Evolutionary conservation across 2,329 filamentous ascomycete genomes (phyloP).

Genomic region (Trichoderma polysporum): DNA sequence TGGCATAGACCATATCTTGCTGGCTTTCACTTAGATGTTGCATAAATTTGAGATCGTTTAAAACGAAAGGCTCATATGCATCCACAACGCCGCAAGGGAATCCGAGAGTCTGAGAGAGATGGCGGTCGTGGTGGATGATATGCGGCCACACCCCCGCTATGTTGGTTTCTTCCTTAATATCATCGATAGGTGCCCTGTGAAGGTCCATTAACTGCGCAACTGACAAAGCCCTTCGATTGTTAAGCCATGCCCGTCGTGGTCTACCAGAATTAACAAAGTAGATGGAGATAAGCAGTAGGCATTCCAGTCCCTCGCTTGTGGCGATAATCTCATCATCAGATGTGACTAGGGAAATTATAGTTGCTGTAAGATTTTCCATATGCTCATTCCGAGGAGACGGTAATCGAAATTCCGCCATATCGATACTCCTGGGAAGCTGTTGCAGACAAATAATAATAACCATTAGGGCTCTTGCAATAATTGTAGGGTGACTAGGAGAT

Average conservation of each 20-base stretch:
- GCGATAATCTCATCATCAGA: conserved; percentile 17
- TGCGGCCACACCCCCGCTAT: not conserved
- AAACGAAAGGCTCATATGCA: not conserved
- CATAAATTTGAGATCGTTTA: not conserved
- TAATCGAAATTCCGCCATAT: not conserved
- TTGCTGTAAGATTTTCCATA: not conserved
- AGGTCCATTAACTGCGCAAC: conserved; percentile 16
- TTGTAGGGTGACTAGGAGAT: conserved; percentile 2
- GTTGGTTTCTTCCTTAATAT: not conserved
- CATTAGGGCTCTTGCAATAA: conserved; percentile 12
- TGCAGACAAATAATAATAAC: conserved; percentile 14
- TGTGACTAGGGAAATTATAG: not conserved
- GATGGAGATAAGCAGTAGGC: conserved; percentile 10
- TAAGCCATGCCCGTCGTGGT: conserved; percentile 18
- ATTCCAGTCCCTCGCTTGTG: conserved; percentile 10
- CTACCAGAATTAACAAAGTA: conserved; percentile 16
- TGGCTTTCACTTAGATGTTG: not conserved
- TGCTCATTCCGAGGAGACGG: not conserved
- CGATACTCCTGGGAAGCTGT: not conserved
- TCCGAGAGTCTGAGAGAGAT: conserved; percentile 13
- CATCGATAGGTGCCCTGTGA: not conserved
- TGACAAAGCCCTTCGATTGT: conserved; percentile 16
- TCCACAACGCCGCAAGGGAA: conserved; percentile 4
- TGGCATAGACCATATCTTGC: conserved; percentile 4
- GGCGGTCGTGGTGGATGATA: conserved; percentile 12